phyloP scores from a whole-genome alignment of 495 filamentous ascomycete genomes.

The Daldinia concentrica region DNA sequence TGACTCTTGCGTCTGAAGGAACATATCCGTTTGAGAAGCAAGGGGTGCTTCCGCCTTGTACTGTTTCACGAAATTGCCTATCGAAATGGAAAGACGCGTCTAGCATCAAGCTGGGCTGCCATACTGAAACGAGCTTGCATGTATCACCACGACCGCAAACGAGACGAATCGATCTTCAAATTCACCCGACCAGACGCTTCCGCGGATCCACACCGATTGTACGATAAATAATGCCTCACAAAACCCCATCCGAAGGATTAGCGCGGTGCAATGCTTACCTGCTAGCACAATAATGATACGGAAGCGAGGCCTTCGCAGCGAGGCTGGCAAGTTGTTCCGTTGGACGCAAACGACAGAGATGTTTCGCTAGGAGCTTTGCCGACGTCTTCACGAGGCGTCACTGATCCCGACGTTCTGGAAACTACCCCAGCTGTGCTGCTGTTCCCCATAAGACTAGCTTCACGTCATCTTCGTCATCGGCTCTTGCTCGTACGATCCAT shows the following conservation, averaged over 20 bases:
- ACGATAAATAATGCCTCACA: conserved; percentile 2
- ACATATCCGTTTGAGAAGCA: not conserved
- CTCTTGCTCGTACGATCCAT: conserved; percentile 29
- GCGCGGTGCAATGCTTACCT: not conserved
- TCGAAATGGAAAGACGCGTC: conserved; percentile 11
- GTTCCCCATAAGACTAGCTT: conserved; percentile 21
- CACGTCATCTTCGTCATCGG: conserved; percentile 16
- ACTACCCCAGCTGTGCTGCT: conserved; percentile 3
- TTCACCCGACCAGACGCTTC: not conserved
- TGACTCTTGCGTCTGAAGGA: not conserved
- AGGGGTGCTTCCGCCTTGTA: conserved; percentile 4
- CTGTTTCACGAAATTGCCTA: conserved; percentile 11
- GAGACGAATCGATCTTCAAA: not conserved
- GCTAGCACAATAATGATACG: not conserved
- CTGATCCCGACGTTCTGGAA: conserved; percentile 15
- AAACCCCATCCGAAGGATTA: not conserved
- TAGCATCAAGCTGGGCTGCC: not conserved
- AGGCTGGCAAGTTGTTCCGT: conserved; percentile 7
- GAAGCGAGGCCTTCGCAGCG: not conserved
- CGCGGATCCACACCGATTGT: not conserved
- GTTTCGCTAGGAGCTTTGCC: conserved; percentile 1
- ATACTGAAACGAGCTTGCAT: not conserved
- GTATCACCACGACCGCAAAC: conserved; percentile 11
- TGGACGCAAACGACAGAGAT: not conserved
- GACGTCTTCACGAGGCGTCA: conserved; percentile 8